Base-by-base conservation (phyloP, 768 basidiomycete genomes). In the Pulveroboletus ravenelii region DNA sequence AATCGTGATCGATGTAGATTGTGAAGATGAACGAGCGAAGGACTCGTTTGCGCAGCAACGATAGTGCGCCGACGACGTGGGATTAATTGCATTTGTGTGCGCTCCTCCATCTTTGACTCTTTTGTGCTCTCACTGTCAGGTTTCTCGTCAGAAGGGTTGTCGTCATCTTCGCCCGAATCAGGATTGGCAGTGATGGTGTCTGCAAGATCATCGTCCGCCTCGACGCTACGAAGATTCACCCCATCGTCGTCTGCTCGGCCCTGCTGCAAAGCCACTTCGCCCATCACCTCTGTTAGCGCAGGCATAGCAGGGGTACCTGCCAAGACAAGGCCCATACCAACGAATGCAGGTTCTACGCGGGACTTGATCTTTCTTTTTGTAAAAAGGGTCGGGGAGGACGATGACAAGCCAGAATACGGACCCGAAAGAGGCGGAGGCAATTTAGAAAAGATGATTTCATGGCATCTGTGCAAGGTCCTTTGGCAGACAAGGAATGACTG, bases 371-470 rank as follows among this genome's bases (percentile, higher is more conserved):
- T 86, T 64, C 74, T 77, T 34, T 78, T 75, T 30, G 71, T 62
- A 49, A 81, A 76, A 32, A 76, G 78, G 15, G 77, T 71, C 23
- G 72, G 72, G 37, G 70, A 65, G 34, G 81, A 76, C 14, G 79
- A 65, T 59, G 70, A 72, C 57, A 87, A 66, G 8, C 78, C 74
- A 13, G 80, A 73, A 64, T 94, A 94, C 1, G 91, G 88, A 3
- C 81, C 75, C 10, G 77, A 69, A 10, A 78, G 70, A 8, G 85
- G 79, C 20, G 81, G 73, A 10, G 93, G 82, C 31, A 87, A 75
- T 68, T 97, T 91, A 41, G 84, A 84, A 65, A 96, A 99, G 61
- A 99, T 95, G 67, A 98, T 93, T 71, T 93, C 88, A 70, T 98
- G 94, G 62, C 94, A 94, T 66, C 80, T 80, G 66, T 89, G 89